These are phyloP conservation scores for Serendipita sp. DNA, from an alignment of 1,284 basidiomycete species.

Conservation along the genomic window DNA sequence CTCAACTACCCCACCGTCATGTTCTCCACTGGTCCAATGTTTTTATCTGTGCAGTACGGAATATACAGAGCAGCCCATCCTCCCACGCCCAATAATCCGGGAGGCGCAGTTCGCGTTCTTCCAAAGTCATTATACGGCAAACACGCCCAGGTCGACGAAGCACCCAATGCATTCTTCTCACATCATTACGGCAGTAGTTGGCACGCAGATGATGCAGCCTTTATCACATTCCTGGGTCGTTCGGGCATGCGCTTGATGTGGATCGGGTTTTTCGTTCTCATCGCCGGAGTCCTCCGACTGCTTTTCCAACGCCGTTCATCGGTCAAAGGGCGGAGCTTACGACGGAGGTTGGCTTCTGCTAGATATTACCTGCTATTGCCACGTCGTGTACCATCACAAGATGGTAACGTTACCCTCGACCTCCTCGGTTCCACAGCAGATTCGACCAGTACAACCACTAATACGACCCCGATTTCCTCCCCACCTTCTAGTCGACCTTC, in stretches of 20 bases:
- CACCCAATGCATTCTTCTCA: conserved; percentile 84
- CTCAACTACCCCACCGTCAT: conserved; percentile 98
- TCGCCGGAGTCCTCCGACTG: conserved; percentile 54
- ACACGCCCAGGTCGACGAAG: conserved; percentile 74
- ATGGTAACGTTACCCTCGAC: conserved; percentile 56
- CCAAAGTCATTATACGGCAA: conserved; percentile 94
- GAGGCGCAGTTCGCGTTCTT: conserved; percentile 69
- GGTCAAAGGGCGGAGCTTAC: conserved; percentile 22
- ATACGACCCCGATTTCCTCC: conserved; percentile 33
- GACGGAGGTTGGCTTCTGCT: conserved; percentile 36
- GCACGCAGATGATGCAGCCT: conserved; percentile 88
- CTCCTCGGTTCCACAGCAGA: conserved; percentile 41
- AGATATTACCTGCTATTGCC: conserved; percentile 65
- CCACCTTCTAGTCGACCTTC: conserved; percentile 22
- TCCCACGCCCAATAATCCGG: conserved; percentile 34
- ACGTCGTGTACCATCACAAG: conserved; percentile 49
- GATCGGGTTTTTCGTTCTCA: conserved; percentile 56
- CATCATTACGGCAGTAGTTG: conserved; percentile 97
- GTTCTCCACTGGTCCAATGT: conserved; percentile 97
- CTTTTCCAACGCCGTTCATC: conserved; percentile 33
- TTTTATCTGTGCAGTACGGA: conserved; percentile 76
- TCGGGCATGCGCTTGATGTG: conserved; percentile 83
- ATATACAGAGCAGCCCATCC: conserved; percentile 66
- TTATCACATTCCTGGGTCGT: conserved; percentile 76
- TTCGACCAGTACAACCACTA: conserved; percentile 33